Percentiles rank a stretch among this genome's conserved stretches.
These are phyloP conservation scores for Nicotiana tabacum DNA, from an alignment of 257 asterid species.

Conservation along the genomic window DNA sequence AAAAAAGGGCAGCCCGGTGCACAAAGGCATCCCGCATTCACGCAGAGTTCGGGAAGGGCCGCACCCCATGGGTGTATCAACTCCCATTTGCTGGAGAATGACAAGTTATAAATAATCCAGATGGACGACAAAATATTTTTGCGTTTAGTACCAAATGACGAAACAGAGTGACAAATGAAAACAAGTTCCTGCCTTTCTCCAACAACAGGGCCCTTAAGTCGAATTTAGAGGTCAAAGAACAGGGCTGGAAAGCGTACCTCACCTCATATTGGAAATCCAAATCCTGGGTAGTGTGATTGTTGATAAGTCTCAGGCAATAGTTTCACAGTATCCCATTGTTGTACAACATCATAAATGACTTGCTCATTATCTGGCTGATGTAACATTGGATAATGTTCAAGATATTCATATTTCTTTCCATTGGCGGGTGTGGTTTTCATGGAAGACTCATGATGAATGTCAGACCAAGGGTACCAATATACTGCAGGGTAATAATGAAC, in stretches of 20 bases:
- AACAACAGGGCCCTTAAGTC: neutral
- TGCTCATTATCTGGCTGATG: constrained; percentile 27
- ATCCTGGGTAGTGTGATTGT: neutral
- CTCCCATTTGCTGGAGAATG: neutral
- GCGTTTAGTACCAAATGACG: neutral
- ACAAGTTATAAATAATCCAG: neutral
- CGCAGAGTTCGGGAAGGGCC: too few species aligned
- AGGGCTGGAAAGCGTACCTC: neutral
- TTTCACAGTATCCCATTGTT: constrained; percentile 3
- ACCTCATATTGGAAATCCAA: constrained; percentile 6
- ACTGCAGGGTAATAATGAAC: constrained; percentile 14
- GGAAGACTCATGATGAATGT: constrained; percentile 13
- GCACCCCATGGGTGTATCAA: too few species aligned
- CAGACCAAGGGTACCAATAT: constrained; percentile 14
- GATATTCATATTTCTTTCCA: neutral
- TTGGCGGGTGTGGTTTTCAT: constrained; percentile 8
- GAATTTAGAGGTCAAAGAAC: neutral
- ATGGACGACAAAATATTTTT: neutral
- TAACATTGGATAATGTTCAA: constrained; percentile 23
- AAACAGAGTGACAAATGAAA: neutral
- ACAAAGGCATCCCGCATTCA: too few species aligned
- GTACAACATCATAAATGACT: neutral
- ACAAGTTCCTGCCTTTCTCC: neutral
- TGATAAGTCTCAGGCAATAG: neutral
- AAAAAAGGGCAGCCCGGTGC: too few species aligned